A percentile compares a stretch with the other conserved stretches of the same genome.
Conservation (phyloP, 73 alveolate genomes). For the Paramecium biaurelia region DNA sequence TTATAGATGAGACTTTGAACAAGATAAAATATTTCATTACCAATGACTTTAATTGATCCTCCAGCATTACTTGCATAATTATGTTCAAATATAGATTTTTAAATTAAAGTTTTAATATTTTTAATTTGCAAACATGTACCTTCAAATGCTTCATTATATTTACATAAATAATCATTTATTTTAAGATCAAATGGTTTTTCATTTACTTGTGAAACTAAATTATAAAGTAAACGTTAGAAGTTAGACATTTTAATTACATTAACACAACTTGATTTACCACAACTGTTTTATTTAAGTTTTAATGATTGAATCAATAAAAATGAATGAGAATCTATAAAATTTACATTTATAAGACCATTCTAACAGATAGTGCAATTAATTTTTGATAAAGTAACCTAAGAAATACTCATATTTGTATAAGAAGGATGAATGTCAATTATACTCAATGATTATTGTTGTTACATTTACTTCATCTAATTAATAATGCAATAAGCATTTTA, state of each 20-base stretch:
- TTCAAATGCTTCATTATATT: background rate
- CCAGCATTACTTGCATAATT: background rate
- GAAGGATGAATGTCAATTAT: background rate
- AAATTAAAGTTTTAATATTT: background rate
- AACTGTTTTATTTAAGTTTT: background rate
- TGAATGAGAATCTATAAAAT: background rate
- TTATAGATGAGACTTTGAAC: background rate
- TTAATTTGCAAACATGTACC: background rate
- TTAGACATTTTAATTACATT: background rate
- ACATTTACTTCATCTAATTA: background rate
- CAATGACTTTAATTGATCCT: background rate
- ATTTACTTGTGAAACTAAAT: background rate
- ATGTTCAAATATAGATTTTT: background rate
- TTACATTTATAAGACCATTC: background rate
- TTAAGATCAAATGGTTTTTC: background rate
- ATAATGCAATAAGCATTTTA: background rate
- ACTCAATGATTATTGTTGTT: background rate
- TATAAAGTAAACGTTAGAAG: background rate
- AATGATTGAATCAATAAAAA: background rate
- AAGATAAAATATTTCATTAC: background rate
- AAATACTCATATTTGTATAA: background rate
- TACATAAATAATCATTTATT: background rate
- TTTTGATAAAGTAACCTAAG: background rate
- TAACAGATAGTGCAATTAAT: background rate
- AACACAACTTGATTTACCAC: background rate